Base-by-base conservation (phyloP, 441 rosid genomes). In the Kokia cookei region DNA sequence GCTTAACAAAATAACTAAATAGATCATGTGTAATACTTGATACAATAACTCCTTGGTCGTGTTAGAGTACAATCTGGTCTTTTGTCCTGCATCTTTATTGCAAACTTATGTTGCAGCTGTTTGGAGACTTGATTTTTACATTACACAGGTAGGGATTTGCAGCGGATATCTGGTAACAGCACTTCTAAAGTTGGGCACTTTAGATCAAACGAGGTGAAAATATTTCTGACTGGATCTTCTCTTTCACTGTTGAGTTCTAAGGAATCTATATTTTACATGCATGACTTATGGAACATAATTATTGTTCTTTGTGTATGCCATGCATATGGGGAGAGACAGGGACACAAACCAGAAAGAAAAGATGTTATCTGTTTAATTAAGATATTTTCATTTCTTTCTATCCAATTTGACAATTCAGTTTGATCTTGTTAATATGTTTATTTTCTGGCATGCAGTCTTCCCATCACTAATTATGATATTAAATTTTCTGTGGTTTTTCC, bases 111-210 rank as follows among this genome's bases (percentile, higher is more conserved):
- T 75, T 32, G 53, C 51, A 69, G 53, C 51, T 32, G 55, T 69
- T 74, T 72, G 76, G 82, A 81, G 79, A 71, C 68, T 73, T 86
- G 79, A 88, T 82, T 81, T 75, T 79, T 62, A 61, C 51, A 75
- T 85, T 84, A 77, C 87, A 82, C 92, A 84, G 89, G 80, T 93
- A 96, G 99, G 98, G 99, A 96, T 81, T 91, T 96, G 95, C 99
- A 90, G 81, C 86, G 79, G 73, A 89, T 93, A 83, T 84, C 98
- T 79, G 90, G 94, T 75, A 89, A 92, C 79, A 78, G 72, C 76
- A 77, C 90, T 78, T 74, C 88, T 11, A 91, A 81, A 88, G 97
- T 93, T 24, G 97, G 98, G 75, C 83, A 84, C 81, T 78, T 92
- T 53, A 88, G 77, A 78, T 77, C 83, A 87, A 87, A 88, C 76